These are phyloP conservation scores for Phytopythium vexans DNA, from an alignment of 352 stramenopile genomes.

Conservation along the genomic window DNA sequence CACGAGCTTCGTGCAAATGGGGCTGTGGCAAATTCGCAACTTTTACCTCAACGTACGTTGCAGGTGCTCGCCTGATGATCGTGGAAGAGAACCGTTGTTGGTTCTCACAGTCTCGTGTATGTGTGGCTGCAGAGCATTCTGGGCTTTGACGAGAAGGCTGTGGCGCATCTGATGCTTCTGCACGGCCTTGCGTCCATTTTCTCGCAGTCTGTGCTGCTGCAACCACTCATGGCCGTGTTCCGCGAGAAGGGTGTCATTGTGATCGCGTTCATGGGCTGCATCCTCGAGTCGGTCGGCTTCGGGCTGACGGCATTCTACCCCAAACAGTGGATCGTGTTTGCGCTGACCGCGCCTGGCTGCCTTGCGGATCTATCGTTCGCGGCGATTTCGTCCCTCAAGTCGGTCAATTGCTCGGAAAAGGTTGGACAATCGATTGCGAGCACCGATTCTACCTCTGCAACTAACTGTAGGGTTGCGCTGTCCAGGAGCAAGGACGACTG, in stretches of 20 bases:
- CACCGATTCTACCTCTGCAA: too few relatives aligned
- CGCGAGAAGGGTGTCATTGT: slow-evolving; percentile 69
- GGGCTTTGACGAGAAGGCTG: slow-evolving; percentile 67
- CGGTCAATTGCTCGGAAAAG: slow-evolving; percentile 56
- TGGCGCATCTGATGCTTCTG: slow-evolving; percentile 53
- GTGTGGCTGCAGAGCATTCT: slow-evolving; percentile 39
- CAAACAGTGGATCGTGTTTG: slow-evolving; percentile 56
- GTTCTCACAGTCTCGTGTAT: background rate
- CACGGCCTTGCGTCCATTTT: slow-evolving; percentile 54
- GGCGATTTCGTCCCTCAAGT: slow-evolving; percentile 63
- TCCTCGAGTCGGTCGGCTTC: slow-evolving; percentile 37
- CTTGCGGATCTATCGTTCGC: slow-evolving; percentile 70
- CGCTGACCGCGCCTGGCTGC: slow-evolving; percentile 31
- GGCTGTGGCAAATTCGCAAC: slow-evolving; percentile 54
- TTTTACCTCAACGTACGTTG: slow-evolving; percentile 69
- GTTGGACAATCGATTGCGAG: slow-evolving; percentile 7
- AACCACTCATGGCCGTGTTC: slow-evolving; percentile 48
- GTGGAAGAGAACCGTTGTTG: too few relatives aligned
- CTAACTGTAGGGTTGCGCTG: slow-evolving; percentile 1
- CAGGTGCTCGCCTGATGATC: background rate
- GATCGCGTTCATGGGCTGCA: slow-evolving; percentile 39
- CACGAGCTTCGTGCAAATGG: slow-evolving; percentile 60
- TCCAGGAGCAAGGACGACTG: slow-evolving; percentile 65
- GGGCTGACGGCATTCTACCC: slow-evolving; percentile 46
- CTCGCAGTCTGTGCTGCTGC: slow-evolving; percentile 59